Conservation (phyloP, 345 rosid species). For the Pistacia vera region DNA sequence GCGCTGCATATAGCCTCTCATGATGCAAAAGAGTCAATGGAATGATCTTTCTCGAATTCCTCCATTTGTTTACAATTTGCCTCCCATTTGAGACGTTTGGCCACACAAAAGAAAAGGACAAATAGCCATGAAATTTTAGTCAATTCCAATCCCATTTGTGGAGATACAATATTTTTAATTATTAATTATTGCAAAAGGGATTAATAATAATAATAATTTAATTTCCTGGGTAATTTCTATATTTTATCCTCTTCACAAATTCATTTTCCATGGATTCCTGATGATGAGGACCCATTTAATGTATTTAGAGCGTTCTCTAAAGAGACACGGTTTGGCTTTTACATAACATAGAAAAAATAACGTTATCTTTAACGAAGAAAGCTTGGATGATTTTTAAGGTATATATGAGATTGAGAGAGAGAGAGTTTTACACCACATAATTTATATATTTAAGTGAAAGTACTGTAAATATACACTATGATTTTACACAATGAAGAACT, state of each 20-base stretch:
- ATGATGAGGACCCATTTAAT: conserved; percentile 22
- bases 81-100: conserved; percentile 2
- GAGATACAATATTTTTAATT: too few relatives aligned
- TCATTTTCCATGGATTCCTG: conserved; percentile 27
- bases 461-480: too few relatives aligned
- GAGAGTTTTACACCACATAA: too few relatives aligned
- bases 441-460: too few relatives aligned
- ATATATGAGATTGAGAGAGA: too few relatives aligned
- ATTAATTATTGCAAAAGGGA: too few relatives aligned
- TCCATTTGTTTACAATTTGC: conserved; percentile 11
- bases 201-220: too few relatives aligned
- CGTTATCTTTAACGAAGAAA: background rate
- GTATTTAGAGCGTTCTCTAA: conserved; percentile 16
- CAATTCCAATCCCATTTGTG: background rate
- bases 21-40: conserved; percentile 22
- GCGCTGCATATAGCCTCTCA: conserved; percentile 15
- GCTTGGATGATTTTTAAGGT: background rate
- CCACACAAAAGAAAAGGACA: conserved; percentile 18
- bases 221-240: too few relatives aligned
- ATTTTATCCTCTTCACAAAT: background rate
- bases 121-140: conserved; percentile 7
- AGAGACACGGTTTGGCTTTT: conserved; percentile 53
- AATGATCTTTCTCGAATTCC: conserved; percentile 25
- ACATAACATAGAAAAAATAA: conserved; percentile 12
- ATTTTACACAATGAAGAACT: too few relatives aligned